Percentiles rank a stretch among this genome's conserved stretches.
Evolutionary conservation across 2,329 filamentous ascomycete genomes (phyloP).

Genomic region (Colletotrichum sublineola): DNA sequence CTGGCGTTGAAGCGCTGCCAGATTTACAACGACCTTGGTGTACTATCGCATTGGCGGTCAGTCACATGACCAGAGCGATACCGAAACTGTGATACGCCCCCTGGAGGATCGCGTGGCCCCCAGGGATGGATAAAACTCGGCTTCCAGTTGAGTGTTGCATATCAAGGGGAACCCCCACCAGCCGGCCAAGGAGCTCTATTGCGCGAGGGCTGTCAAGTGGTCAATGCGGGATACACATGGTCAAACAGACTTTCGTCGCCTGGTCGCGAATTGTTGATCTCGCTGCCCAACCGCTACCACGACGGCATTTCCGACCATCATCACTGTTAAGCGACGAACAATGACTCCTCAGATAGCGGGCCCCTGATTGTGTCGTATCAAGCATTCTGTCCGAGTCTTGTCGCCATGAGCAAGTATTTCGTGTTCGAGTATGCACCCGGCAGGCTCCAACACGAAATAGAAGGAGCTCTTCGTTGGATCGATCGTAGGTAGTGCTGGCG

Average conservation of each 20-base stretch:
- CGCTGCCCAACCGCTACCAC: constrained; percentile 38
- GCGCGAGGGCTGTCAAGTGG: constrained; percentile 28
- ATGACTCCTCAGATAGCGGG: constrained; percentile 28
- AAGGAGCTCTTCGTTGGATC: constrained; percentile 2
- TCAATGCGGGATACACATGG: constrained; percentile 38
- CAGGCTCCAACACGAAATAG: not conserved
- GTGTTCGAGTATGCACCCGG: not conserved
- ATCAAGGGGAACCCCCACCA: constrained; percentile 21
- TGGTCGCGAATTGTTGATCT: constrained; percentile 39
- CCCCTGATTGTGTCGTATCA: constrained; percentile 18
- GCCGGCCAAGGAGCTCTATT: constrained; percentile 7
- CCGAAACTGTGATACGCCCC: constrained; percentile 37
- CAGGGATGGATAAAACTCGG: constrained; percentile 36
- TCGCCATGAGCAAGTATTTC: constrained; percentile 16
- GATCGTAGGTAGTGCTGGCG: not conserved
- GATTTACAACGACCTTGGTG: not conserved
- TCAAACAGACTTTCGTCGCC: constrained; percentile 36
- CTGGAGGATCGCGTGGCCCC: constrained; percentile 34
- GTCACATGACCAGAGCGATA: constrained; percentile 40
- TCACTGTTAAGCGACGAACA: constrained; percentile 14
- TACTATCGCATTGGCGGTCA: constrained; percentile 25
- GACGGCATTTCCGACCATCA: constrained; percentile 26
- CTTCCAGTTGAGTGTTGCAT: constrained; percentile 19
- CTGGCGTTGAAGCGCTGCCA: not conserved
- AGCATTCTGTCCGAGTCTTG: constrained; percentile 11